Percentiles rank a stretch among this genome's conserved stretches.
Evolutionary conservation across 768 basidiomycete species (phyloP).

Genomic region (Clitopilus passeckerianus): DNA sequence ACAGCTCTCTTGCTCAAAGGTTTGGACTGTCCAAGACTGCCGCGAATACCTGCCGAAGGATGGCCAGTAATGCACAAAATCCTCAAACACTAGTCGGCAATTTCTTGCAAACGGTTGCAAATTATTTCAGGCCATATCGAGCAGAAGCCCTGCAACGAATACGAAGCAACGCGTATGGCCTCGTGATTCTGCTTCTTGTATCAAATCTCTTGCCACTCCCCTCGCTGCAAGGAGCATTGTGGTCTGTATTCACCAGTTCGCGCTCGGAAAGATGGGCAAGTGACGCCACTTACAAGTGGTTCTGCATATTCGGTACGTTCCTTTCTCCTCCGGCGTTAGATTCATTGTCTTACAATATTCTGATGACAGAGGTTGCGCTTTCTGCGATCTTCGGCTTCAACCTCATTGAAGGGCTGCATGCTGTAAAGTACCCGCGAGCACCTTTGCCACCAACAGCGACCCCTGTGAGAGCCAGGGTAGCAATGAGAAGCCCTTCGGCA

Average conservation of each 20-base stretch:
- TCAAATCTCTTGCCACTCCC: constrained; percentile 38
- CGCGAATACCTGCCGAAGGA: not conserved
- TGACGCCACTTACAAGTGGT: constrained; percentile 32
- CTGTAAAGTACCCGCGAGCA: constrained; percentile 38
- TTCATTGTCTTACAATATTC: not conserved
- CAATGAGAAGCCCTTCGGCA: constrained; percentile 18
- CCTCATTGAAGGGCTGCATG: constrained; percentile 33
- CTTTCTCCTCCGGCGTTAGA: not conserved
- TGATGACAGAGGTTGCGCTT: constrained; percentile 25
- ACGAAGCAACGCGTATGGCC: constrained; percentile 31
- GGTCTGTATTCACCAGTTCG: constrained; percentile 16
- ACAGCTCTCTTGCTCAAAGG: not conserved
- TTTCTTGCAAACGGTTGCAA: constrained; percentile 10
- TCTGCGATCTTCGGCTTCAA: constrained; percentile 32
- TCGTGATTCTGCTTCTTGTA: constrained; percentile 25
- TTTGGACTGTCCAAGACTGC: not conserved
- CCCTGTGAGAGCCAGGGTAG: constrained; percentile 22
- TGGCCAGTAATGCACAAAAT: not conserved
- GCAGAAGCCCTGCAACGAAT: constrained; percentile 39
- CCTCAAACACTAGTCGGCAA: not conserved
- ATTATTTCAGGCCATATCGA: constrained; percentile 39
- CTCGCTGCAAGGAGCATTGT: constrained; percentile 27
- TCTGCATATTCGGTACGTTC: constrained; percentile 33
- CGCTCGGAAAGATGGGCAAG: constrained; percentile 23
- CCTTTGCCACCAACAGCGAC: constrained; percentile 27